Conservation (phyloP, 305 asterid species). For the Striga hermonthica region DNA sequence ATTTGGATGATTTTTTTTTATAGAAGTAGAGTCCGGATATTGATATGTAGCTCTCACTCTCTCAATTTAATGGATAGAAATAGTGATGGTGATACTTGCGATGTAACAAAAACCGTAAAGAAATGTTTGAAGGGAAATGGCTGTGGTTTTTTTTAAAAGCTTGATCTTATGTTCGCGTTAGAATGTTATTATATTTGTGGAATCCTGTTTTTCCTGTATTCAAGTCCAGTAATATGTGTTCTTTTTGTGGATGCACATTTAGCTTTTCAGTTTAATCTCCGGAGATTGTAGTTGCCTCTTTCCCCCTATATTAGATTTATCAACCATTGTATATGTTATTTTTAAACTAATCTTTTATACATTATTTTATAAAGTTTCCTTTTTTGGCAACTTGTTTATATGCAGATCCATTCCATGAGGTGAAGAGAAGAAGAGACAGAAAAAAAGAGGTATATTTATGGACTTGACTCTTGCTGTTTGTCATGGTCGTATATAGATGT, state of each 20-base stretch:
- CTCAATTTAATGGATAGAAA: conserved; percentile 12
- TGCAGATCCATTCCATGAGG: conserved; percentile 96
- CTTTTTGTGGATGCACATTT: background rate
- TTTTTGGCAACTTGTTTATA: conserved; percentile 20
- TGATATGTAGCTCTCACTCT: background rate
- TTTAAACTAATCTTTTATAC: background rate
- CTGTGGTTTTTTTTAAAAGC: background rate
- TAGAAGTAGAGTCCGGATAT: background rate
- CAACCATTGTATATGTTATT: background rate
- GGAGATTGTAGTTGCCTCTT: background rate
- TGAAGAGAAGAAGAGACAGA: conserved; percentile 80
- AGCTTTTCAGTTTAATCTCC: background rate
- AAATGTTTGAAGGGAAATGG: background rate
- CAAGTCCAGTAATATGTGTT: background rate
- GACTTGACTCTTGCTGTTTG: background rate
- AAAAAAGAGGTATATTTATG: conserved; percentile 63
- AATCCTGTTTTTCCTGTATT: background rate
- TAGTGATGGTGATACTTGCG: background rate
- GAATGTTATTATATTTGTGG: background rate
- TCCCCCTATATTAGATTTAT: background rate
- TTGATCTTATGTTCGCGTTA: background rate
- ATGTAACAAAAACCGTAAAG: background rate
- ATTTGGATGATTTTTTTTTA: background rate
- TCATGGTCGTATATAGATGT: conserved; percentile 3
- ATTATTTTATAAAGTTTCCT: background rate